Evolutionary conservation across 768 basidiomycete genomes (phyloP), one percentile per base, ranked within the genome.

Genomic region (Jaapia argillacea): DNA sequence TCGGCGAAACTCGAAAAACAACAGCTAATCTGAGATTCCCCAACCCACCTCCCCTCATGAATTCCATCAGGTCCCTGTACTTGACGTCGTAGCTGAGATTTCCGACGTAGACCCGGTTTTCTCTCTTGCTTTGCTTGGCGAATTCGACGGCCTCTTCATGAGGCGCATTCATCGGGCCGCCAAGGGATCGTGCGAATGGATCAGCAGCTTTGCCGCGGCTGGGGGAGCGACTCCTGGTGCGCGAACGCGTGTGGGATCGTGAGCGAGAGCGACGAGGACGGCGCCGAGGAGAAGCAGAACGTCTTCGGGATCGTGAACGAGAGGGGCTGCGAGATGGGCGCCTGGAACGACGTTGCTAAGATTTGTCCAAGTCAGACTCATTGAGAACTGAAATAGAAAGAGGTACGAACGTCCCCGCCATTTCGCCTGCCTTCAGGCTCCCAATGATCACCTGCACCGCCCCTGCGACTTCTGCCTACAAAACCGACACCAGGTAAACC

Each of bases 21-120:
- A 77, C 68, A 80, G 63, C 62, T 64, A 65, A 69, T 58, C 69
- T 74, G 67, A 71, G 71, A 79, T 78, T 75, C 81, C 79, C 77
- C 79, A 69, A 92, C 93, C 85, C 88, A 96, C 93, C 92, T 91
- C 89, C 88, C 84, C 88, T 78, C 91, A 96, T 94, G 63, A 96
- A 97, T 81, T 97, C 91, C 79, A 93, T 91, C 66, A 99, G 74
- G 72, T 98, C 96, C 68, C 91, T 79, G 70, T 94, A 98, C 69
- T 85, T 93, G 81, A 92, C 89, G 64, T 94, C 89, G 74, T 97
- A 99, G 61, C 88, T 90, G 67, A 99, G 79, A 65, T 99, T 99
- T 59, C 96, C 94, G 63, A 97, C 90, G 58, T 99, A 99, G 57
- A 98, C 91, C 54, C 94, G 77, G 64, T 97, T 91, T 74, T 98